A percentile compares a stretch with the other conserved stretches of the same genome.
Conservation (phyloP, 176 grass and related monocot genomes). For the Zoysia pacifica region DNA sequence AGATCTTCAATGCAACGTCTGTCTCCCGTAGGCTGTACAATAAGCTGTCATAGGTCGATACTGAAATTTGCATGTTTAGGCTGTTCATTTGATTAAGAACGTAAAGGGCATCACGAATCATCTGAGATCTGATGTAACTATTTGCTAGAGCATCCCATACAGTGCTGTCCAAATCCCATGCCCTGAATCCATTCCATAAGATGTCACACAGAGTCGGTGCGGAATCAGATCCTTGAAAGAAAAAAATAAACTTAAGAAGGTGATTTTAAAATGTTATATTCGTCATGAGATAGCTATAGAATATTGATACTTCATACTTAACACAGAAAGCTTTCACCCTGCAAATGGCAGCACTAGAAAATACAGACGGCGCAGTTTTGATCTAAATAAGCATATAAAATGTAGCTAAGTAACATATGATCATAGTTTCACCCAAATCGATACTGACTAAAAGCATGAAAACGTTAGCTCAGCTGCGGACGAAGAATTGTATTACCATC, state of each 20-base stretch:
- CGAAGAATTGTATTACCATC: background rate
- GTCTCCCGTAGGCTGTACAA: constrained; percentile 57
- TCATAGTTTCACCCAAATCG: background rate
- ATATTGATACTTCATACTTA: background rate
- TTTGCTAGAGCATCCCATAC: constrained; percentile 84
- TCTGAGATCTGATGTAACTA: constrained; percentile 63
- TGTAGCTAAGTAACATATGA: background rate
- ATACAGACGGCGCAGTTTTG: background rate
- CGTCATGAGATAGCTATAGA: background rate
- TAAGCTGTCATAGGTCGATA: constrained; percentile 73
- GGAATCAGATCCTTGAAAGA: constrained; percentile 59
- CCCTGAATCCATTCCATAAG: constrained; percentile 54
- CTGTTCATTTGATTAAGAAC: constrained; percentile 78
- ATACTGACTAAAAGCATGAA: background rate
- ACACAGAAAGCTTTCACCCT: background rate
- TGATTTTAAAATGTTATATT: background rate
- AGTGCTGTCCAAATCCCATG: constrained; percentile 42
- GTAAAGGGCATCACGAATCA: constrained; percentile 74
- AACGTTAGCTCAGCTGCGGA: background rate
- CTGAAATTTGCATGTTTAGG: constrained; percentile 68
- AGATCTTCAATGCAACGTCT: constrained; percentile 54
- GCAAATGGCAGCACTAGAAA: background rate
- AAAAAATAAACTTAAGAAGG: constrained; percentile 11
- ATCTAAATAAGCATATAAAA: background rate
- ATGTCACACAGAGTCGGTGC: constrained; percentile 57